phyloP scores from a whole-genome alignment of 352 stramenopile species.

The Phytophthora melonis region DNA sequence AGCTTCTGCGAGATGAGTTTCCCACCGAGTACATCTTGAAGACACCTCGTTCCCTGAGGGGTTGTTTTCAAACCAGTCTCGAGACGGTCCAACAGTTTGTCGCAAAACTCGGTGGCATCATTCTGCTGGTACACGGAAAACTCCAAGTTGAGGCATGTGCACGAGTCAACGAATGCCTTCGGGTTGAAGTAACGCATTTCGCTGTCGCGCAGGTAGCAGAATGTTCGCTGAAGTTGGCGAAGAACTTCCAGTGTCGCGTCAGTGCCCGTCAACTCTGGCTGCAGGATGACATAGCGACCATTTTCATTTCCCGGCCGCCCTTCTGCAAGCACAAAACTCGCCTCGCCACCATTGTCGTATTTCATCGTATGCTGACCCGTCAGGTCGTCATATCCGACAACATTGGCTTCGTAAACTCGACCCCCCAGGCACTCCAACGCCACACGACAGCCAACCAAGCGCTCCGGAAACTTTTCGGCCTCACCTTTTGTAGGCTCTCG shows the following conservation, averaged over 20 bases:
- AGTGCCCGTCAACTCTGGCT: slow-evolving; percentile 75
- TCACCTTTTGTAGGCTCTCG: slow-evolving; percentile 90
- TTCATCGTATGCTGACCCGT: slow-evolving; percentile 83
- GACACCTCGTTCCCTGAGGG: slow-evolving; percentile 79
- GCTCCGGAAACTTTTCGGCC: slow-evolving; percentile 83
- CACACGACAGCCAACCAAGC: slow-evolving; percentile 83
- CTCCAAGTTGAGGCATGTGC: slow-evolving; percentile 91
- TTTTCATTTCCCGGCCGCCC: slow-evolving; percentile 97
- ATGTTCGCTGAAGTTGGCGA: slow-evolving; percentile 90
- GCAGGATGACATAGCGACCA: slow-evolving; percentile 92
- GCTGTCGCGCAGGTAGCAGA: slow-evolving; percentile 89
- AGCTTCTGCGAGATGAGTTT: slow-evolving; percentile 92
- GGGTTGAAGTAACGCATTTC: slow-evolving; percentile 89
- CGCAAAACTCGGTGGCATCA: slow-evolving; percentile 99
- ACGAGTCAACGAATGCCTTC: slow-evolving; percentile 91
- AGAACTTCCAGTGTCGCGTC: slow-evolving; percentile 91
- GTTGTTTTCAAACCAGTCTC: slow-evolving; percentile 96
- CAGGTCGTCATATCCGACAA: slow-evolving; percentile 88
- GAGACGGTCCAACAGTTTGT: slow-evolving; percentile 98
- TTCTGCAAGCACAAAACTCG: slow-evolving; percentile 91
- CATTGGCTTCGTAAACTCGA: slow-evolving; percentile 93
- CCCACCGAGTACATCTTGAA: slow-evolving; percentile 78
- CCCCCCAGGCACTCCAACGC: slow-evolving; percentile 95
- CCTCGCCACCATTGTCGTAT: slow-evolving; percentile 91
- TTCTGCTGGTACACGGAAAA: slow-evolving; percentile 99